Evolutionary conservation across 495 filamentous ascomycete genomes (phyloP).

Genomic region (Hyaloscypha finlandica): DNA sequence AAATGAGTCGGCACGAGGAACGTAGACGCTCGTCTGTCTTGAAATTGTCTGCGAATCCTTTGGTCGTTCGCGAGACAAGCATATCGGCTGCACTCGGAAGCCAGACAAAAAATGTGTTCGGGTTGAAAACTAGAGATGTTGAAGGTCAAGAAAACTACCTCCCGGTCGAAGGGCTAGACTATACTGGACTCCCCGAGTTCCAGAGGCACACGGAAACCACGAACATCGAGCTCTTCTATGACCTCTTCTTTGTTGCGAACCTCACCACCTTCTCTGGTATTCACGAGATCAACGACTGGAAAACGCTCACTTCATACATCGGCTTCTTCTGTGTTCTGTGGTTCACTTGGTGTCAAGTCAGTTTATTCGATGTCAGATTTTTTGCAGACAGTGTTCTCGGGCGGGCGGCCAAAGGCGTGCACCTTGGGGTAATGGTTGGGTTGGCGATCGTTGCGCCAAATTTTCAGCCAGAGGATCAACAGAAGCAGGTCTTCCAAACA

Average conservation of each 20-base stretch:
- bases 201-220: constrained; percentile 18
- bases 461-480: constrained; percentile 42
- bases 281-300: constrained; percentile 50
- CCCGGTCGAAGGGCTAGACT: not conserved
- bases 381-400: constrained; percentile 67
- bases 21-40: too few relatives aligned
- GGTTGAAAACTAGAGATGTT: not conserved
- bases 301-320: constrained; percentile 47
- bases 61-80: too few relatives aligned
- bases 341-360: constrained; percentile 71
- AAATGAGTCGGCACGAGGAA: too few relatives aligned
- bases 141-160: not conserved
- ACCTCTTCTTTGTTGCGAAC: constrained; percentile 71
- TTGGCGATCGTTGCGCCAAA: constrained; percentile 55
- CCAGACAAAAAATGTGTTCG: not conserved
- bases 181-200: not conserved
- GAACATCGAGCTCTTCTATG: constrained; percentile 59
- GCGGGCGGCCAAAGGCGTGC: constrained; percentile 57
- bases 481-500: constrained; percentile 51
- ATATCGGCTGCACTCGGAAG: too few relatives aligned
- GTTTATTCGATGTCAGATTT: constrained; percentile 70
- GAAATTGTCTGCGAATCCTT: too few relatives aligned
- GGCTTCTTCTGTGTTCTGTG: constrained; percentile 70
- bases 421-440: constrained; percentile 64
- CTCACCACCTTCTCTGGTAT: constrained; percentile 62